These are phyloP conservation scores for Podospora pseudocomata DNA, from an alignment of 495 filamentous ascomycete species.

Conservation along the genomic window DNA sequence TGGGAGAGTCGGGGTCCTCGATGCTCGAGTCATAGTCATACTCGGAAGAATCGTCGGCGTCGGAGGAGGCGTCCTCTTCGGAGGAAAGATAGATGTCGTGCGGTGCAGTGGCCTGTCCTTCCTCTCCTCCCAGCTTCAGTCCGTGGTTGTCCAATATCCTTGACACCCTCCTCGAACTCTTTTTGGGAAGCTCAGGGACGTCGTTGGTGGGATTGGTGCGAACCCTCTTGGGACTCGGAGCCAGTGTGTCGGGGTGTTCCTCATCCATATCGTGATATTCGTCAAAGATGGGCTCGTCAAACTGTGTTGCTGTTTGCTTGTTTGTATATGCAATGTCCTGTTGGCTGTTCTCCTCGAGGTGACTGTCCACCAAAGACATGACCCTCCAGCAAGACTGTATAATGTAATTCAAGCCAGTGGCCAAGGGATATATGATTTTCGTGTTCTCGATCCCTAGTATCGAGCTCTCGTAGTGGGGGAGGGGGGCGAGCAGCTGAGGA, in stretches of 20 bases:
- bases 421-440: constrained; percentile 4
- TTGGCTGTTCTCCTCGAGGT: constrained; percentile 17
- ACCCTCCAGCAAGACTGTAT: background rate
- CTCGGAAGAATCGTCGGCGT: constrained; percentile 50
- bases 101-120: constrained; percentile 32
- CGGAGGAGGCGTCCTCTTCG: constrained; percentile 50
- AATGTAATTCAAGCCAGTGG: constrained; percentile 1
- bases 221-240: background rate
- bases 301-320: constrained; percentile 6
- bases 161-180: constrained; percentile 44
- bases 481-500: constrained; percentile 1
- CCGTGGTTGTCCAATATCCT: constrained; percentile 37
- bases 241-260: constrained; percentile 23
- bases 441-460: background rate
- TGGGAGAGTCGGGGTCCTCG: constrained; percentile 35
- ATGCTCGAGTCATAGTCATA: constrained; percentile 45
- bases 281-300: constrained; percentile 29
- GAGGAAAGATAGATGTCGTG: constrained; percentile 50
- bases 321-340: constrained; percentile 15
- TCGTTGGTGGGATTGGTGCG: background rate
- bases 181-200: constrained; percentile 36
- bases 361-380: constrained; percentile 9
- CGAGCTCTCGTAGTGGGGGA: background rate
- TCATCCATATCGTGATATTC: constrained; percentile 31
- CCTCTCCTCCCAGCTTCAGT: constrained; percentile 38